A percentile compares a stretch with the other conserved stretches of the same genome.
phyloP scores from a whole-genome alignment of 768 basidiomycete species.

The Tulasnella calospora region DNA sequence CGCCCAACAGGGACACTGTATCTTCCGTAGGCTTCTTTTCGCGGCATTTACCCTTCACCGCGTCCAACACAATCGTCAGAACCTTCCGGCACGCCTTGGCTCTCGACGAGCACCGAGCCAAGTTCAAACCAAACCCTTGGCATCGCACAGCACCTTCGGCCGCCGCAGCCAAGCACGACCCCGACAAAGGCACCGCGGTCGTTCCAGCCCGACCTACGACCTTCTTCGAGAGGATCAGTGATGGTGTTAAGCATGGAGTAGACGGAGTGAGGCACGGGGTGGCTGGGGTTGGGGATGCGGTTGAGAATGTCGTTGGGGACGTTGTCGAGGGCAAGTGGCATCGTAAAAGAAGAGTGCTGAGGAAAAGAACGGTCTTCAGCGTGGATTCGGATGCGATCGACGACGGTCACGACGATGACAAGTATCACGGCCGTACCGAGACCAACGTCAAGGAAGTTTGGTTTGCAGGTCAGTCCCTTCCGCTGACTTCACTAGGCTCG shows the following conservation, averaged over 20 bases:
- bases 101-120: constrained; percentile 52
- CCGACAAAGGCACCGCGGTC: constrained; percentile 28
- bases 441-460: constrained; percentile 28
- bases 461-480: constrained; percentile 43
- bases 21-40: constrained; percentile 30
- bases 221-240: background rate
- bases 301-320: background rate
- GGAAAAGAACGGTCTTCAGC: background rate
- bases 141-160: constrained; percentile 43
- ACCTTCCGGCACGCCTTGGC: constrained; percentile 31
- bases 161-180: constrained; percentile 32
- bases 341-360: background rate
- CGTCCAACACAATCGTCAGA: constrained; percentile 28
- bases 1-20: constrained; percentile 31
- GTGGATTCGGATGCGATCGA: background rate
- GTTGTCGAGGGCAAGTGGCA: background rate
- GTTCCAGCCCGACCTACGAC: background rate
- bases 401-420: background rate
- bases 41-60: constrained; percentile 31
- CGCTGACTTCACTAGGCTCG: background rate
- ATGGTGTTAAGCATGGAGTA: background rate
- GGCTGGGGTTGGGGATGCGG: background rate
- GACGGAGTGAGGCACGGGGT: background rate
- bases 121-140: constrained; percentile 59
- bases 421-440: background rate